phyloP scores from a whole-genome alignment of 2,329 filamentous ascomycete species.

The Penicillium hesseltinei region DNA sequence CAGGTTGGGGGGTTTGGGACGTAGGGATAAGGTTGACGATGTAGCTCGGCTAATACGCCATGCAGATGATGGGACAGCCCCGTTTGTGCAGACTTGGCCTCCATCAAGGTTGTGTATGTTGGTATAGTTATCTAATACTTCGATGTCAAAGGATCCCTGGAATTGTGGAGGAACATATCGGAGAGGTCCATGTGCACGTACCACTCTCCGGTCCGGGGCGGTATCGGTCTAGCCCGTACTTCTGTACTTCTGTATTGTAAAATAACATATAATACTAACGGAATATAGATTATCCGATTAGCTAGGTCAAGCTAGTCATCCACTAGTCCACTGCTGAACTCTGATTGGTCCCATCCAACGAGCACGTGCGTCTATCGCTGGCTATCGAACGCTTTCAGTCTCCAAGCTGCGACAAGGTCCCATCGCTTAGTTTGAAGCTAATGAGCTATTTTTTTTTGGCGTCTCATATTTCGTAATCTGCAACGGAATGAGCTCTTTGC shows the following conservation, averaged over 20 bases:
- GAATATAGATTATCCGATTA: conserved; percentile 3
- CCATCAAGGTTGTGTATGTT: neutral
- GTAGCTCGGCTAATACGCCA: conserved; percentile 32
- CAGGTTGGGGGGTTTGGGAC: conserved; percentile 48
- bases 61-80: conserved; percentile 31
- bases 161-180: neutral
- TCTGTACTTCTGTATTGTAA: neutral
- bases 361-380: conserved; percentile 14
- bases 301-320: neutral
- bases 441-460: neutral
- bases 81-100: neutral
- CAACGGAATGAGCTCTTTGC: neutral
- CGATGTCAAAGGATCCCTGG: neutral
- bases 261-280: neutral
- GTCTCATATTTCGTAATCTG: neutral
- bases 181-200: neutral
- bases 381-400: conserved; percentile 7
- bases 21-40: conserved; percentile 42
- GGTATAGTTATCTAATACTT: neutral
- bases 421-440: neutral
- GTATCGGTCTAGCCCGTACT: conserved; percentile 1
- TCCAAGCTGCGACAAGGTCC: neutral
- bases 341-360: neutral
- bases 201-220: neutral
- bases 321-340: no score